A percentile compares a stretch with the other conserved stretches of the same genome.
Evolutionary conservation across 169 alveolate species (phyloP).

Genomic region (Theileria annulata): DNA sequence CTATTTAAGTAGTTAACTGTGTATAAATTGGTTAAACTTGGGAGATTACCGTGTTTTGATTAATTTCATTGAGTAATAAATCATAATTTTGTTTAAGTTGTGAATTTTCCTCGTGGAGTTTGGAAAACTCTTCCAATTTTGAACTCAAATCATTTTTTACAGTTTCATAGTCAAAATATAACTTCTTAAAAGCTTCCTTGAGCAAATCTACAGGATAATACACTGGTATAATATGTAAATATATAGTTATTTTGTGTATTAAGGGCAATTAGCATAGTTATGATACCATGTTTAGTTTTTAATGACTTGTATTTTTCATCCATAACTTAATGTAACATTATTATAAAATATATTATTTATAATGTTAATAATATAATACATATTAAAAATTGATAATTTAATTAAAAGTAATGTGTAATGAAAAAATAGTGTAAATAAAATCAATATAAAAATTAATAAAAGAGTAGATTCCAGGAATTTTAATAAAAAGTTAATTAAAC

Average conservation of each 20-base stretch:
- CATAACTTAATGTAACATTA: not conserved
- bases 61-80: conserved; percentile 40
- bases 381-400: no score
- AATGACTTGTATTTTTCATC: conserved; percentile 53
- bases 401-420: no score
- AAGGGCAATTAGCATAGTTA: not conserved
- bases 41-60: not conserved
- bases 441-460: no score
- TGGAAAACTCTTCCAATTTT: conserved; percentile 35
- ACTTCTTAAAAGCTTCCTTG: conserved; percentile 49
- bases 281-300: conserved; percentile 46
- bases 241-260: not conserved
- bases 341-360: no score
- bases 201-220: conserved; percentile 31
- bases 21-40: not conserved
- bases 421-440: no score
- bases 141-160: conserved; percentile 32
- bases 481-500: no score
- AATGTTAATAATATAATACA: no score
- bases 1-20: not conserved
- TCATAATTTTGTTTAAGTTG: conserved; percentile 50
- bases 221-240: not conserved
- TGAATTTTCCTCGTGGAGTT: conserved; percentile 48
- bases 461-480: no score
- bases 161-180: conserved; percentile 44